A percentile compares a stretch with the other conserved stretches of the same genome.
Evolutionary conservation across 2,329 filamentous ascomycete species (phyloP).

Genomic region (Cercospora zeae-maydis): DNA sequence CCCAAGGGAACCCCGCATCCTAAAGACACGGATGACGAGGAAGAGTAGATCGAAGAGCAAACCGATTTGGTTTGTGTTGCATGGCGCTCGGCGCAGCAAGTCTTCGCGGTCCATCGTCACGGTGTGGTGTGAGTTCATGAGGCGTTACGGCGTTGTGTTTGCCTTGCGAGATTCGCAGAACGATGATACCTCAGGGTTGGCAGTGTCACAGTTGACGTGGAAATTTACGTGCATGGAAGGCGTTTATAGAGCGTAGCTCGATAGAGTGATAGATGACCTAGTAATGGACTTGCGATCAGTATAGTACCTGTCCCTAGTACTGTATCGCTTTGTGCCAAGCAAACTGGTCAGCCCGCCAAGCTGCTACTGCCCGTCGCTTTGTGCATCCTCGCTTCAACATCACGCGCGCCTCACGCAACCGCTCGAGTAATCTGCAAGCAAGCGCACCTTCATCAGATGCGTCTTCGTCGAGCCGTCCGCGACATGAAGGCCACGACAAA

Average conservation of each 20-base stretch:
- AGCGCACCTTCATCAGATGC: background rate
- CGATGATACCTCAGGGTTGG: conserved; percentile 2
- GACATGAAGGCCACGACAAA: conserved; percentile 15
- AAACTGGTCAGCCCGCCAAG: background rate
- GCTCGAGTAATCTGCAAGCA: background rate
- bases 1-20: conserved; percentile 75
- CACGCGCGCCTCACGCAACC: background rate
- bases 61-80: conserved; percentile 1
- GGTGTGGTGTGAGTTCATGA: conserved; percentile 2
- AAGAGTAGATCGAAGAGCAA: conserved; percentile 22
- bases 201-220: background rate
- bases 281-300: background rate
- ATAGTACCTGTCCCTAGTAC: background rate
- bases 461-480: background rate
- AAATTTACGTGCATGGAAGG: conserved; percentile 2
- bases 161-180: background rate
- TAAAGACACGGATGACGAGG: conserved; percentile 73
- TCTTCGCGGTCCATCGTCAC: background rate
- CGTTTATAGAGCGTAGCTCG: background rate
- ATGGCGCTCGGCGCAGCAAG: conserved; percentile 11
- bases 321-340: background rate
- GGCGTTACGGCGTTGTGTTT: conserved; percentile 5
- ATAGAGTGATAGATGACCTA: conserved; percentile 5
- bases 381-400: background rate
- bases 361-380: background rate